Percentiles rank a stretch among this genome's conserved stretches.
Conservation (phyloP, 768 basidiomycete species). For the Agrocybe chaxingu region DNA sequence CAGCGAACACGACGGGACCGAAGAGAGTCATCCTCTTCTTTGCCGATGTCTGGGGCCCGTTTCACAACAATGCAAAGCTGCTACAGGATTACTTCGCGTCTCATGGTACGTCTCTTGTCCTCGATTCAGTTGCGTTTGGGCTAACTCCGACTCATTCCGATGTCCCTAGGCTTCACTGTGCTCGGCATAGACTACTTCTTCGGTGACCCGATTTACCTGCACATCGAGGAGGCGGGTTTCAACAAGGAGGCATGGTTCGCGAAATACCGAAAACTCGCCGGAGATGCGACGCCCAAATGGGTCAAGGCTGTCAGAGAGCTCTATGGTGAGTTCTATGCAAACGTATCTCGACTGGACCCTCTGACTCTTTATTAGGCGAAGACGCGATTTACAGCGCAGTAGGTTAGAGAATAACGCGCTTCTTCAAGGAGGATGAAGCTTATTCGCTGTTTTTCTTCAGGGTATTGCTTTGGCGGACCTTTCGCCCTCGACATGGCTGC, state of each 20-base stretch:
- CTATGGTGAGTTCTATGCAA: conserved; percentile 34
- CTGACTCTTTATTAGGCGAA: conserved; percentile 9
- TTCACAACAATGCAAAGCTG: conserved; percentile 55
- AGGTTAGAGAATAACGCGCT: conserved; percentile 27
- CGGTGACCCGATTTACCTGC: conserved; percentile 46
- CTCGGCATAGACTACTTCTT: conserved; percentile 64
- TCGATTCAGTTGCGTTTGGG: not conserved
- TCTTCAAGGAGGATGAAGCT: not conserved
- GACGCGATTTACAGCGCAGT: conserved; percentile 42
- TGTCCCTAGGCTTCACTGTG: conserved; percentile 48
- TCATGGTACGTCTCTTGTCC: conserved; percentile 45
- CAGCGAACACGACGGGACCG: conserved; percentile 30
- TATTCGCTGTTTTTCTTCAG: conserved; percentile 20
- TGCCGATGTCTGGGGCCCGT: conserved; percentile 57
- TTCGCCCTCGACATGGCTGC: conserved; percentile 44
- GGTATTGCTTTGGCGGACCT: conserved; percentile 59
- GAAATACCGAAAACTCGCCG: conserved; percentile 31
- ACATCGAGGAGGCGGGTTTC: conserved; percentile 31
- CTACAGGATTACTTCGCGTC: conserved; percentile 65
- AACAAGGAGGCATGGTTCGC: conserved; percentile 40
- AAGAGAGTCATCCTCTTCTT: conserved; percentile 53
- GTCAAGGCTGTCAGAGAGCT: conserved; percentile 43
- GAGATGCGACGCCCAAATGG: conserved; percentile 45
- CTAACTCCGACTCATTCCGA: not conserved
- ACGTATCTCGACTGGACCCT: not conserved